Evolutionary conservation across 2,329 filamentous ascomycete genomes (phyloP), one percentile per base, ranked within the genome.

Genomic region (Boeremia lycopersici): DNA sequence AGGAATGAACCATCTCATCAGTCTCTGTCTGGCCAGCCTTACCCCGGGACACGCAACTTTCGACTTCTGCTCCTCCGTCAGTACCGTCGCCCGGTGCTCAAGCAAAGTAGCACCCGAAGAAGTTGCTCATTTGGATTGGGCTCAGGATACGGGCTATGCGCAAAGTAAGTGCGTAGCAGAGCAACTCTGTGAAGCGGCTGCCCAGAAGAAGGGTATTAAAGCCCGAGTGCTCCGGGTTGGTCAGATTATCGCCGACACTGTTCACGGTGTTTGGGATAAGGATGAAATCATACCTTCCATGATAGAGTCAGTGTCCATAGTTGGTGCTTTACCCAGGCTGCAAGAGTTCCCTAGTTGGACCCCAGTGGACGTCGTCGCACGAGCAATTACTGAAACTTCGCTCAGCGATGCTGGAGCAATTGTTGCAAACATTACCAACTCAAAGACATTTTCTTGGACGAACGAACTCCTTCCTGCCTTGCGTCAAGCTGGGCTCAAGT

Each of bases 341-440:
- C 74, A 77, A 29, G 78, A 79, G 36, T 46, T 19, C 6, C 63
- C 64, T 2, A 62, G 58, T 36, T 74, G 71, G 71, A 65, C 70
- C n/a, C 69, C 71, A 5, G 70, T 73, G 3, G 66, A 72, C 53
- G 49, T 65, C 8, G 54, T 67, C 19, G 70, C 70, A 0, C 59
- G 63, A 48, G 63, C 64, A 8, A 54, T 70, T 2, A 33, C 56
- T 4, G 67, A 71, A 41, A 65, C 70, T 10, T 48, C 67, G 11
- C 49, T 68, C 28, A 59, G 60, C n/a, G 44, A 67, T 33, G 56
- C 56, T 2, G 46, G 35, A 2, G 61, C 68, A 2, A 62, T 74
- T 0, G 75, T 85, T 13, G 83, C 80, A 53, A 82, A 86, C 53
- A 71, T 87, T 8, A 74, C 81, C n/a, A 85, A 85, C 53, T 77